A percentile compares a stretch with the other conserved stretches of the same genome.
These are phyloP conservation scores for Talaromyces sp. DNA, from an alignment of 2,329 filamentous ascomycete species.

Conservation along the genomic window DNA sequence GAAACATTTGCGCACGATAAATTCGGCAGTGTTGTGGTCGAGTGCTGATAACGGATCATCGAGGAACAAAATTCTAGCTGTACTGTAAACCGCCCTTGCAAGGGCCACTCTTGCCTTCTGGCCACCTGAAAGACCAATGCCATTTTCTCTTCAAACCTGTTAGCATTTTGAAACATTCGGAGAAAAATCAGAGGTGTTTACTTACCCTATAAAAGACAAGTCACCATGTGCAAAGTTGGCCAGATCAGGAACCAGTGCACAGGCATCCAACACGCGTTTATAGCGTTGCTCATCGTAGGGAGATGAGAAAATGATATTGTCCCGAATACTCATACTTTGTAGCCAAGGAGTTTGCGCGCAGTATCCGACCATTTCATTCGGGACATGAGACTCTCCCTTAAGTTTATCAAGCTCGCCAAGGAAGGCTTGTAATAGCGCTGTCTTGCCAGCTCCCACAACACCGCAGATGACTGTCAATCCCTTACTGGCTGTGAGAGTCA, in stretches of 20 bases:
- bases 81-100: conserved; percentile 56
- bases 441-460: conserved; percentile 61
- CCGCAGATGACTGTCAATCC: conserved; percentile 58
- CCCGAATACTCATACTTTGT: conserved; percentile 63
- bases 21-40: conserved; percentile 60
- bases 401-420: conserved; percentile 54
- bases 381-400: conserved; percentile 45
- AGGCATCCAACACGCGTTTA: conserved; percentile 62
- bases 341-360: conserved; percentile 63
- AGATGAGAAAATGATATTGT: conserved; percentile 61
- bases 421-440: conserved; percentile 53
- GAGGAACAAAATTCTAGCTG: conserved; percentile 48
- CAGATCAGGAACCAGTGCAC: conserved; percentile 57
- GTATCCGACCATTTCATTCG: conserved; percentile 55
- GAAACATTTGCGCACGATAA: conserved; percentile 53
- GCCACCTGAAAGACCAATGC: conserved; percentile 55
- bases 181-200: not conserved
- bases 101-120: conserved; percentile 56
- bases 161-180: not conserved
- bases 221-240: conserved; percentile 59
- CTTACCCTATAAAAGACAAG: conserved; percentile 49
- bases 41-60: conserved; percentile 57
- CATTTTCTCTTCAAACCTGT: conserved; percentile 41
- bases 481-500: conserved; percentile 49
- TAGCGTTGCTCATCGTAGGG: conserved; percentile 64